Evolutionary conservation across 1,139 yeast genomes (phyloP).

Genomic region (Lodderomyces elongisporus): DNA sequence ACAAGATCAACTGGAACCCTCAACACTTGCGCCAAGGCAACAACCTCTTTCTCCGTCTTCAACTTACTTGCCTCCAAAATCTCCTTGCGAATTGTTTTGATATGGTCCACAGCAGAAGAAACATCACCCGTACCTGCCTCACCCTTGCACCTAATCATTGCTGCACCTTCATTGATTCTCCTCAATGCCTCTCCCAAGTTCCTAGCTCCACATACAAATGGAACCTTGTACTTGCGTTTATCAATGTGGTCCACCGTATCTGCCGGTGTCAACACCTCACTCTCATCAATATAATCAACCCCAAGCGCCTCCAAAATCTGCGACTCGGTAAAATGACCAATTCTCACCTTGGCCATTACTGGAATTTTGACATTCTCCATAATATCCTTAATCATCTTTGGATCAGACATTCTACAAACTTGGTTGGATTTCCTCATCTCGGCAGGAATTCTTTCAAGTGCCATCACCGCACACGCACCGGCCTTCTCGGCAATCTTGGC

Average conservation of each 20-base stretch:
- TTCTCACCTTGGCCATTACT: slow-evolving; percentile 86
- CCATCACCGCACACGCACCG: slow-evolving; percentile 92
- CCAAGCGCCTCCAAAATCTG: slow-evolving; percentile 70
- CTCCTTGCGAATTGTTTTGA: slow-evolving; percentile 53
- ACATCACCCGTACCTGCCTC: slow-evolving; percentile 91
- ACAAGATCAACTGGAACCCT: slow-evolving; percentile 59
- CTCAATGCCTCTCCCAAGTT: slow-evolving; percentile 82
- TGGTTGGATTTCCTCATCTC: slow-evolving; percentile 82
- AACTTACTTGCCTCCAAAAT: slow-evolving; percentile 44
- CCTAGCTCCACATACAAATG: slow-evolving; percentile 85
- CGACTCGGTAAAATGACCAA: slow-evolving; percentile 83
- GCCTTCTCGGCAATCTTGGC: slow-evolving; percentile 70
- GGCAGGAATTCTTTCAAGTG: slow-evolving; percentile 81
- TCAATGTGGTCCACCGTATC: slow-evolving; percentile 64
- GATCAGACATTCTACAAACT: slow-evolving; percentile 87
- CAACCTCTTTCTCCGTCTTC: slow-evolving; percentile 42
- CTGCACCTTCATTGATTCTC: slow-evolving; percentile 80
- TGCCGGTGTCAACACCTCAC: slow-evolving; percentile 81
- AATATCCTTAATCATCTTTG: slow-evolving; percentile 71
- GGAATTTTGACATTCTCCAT: slow-evolving; percentile 71
- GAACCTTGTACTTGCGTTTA: slow-evolving; percentile 61
- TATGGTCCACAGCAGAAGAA: slow-evolving; percentile 80
- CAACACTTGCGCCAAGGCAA: slow-evolving; percentile 47
- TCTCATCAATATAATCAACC: slow-evolving; percentile 80
- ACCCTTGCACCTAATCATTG: slow-evolving; percentile 85